These are phyloP conservation scores for Cyberlindnera nakhonratchasimensis DNA, from an alignment of 805 yeast species.

Conservation along the genomic window DNA sequence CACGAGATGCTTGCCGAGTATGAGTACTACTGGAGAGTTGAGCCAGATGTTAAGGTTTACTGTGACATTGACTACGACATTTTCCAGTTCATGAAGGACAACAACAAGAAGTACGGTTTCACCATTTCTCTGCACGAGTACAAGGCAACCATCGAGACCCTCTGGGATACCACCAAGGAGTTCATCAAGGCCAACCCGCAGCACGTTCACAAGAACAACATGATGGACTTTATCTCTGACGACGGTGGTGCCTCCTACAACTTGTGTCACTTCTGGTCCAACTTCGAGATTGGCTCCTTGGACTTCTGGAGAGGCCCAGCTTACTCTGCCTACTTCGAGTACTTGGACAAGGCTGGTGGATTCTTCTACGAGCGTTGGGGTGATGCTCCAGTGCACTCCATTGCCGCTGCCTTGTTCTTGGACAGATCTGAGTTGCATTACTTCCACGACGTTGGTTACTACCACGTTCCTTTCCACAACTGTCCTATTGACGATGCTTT, in stretches of 20 bases:
- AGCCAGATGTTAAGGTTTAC: slow-evolving; percentile 58
- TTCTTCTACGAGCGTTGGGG: slow-evolving; percentile 92
- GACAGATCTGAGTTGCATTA: slow-evolving; percentile 59
- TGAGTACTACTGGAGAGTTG: slow-evolving; percentile 76
- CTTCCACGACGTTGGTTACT: slow-evolving; percentile 75
- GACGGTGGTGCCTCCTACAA: slow-evolving; percentile 69
- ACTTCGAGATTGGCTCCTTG: slow-evolving; percentile 71
- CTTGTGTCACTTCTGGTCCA: slow-evolving; percentile 81
- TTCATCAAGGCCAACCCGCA: slow-evolving; percentile 44
- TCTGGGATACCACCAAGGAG: slow-evolving; percentile 58
- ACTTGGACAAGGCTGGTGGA: slow-evolving; percentile 68
- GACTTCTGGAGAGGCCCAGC: slow-evolving; percentile 62
- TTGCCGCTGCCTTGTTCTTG: slow-evolving; percentile 64
- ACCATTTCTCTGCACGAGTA: slow-evolving; percentile 67
- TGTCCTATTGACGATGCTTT: slow-evolving; percentile 68
- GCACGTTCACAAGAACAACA: slow-evolving; percentile 42
- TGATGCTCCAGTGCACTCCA: slow-evolving; percentile 84
- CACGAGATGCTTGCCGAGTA: slow-evolving; percentile 59
- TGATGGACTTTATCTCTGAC: slow-evolving; percentile 60
- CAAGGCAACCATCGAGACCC: slow-evolving; percentile 54
- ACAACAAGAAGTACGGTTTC: slow-evolving; percentile 63
- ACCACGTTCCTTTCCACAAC: slow-evolving; percentile 74
- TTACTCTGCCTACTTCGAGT: slow-evolving; percentile 60
- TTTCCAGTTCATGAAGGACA: slow-evolving; percentile 55
- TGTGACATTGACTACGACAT: slow-evolving; percentile 69